phyloP scores from a whole-genome alignment of 2,329 filamentous ascomycete genomes.

The Neopestalotiopsis rosae region DNA sequence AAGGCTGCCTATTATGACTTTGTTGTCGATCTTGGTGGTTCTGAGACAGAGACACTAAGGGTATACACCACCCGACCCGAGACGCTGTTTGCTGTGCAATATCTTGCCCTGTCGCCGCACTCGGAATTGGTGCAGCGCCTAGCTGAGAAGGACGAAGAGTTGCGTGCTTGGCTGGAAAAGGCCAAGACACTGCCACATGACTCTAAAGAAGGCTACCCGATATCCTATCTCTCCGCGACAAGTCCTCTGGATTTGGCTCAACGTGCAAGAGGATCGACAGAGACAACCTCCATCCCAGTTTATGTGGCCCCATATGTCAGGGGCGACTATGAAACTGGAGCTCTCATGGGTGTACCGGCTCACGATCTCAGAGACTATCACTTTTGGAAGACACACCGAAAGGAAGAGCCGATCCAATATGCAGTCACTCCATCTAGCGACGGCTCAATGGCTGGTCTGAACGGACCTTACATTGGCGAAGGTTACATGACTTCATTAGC shows the following conservation, averaged over 20 bases:
- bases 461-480: conserved; percentile 64
- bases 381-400: conserved; percentile 78
- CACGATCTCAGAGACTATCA: conserved; percentile 80
- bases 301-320: conserved; percentile 87
- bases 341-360: conserved; percentile 90
- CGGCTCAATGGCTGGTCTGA: conserved; percentile 48
- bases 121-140: conserved; percentile 72
- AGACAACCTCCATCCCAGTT: conserved; percentile 63
- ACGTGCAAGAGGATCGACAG: neutral
- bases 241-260: conserved; percentile 47
- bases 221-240: conserved; percentile 55
- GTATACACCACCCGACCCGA: conserved; percentile 87
- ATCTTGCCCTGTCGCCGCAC: conserved; percentile 76
- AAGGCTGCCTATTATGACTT: conserved; percentile 76
- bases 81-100: conserved; percentile 87
- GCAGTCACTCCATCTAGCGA: conserved; percentile 63
- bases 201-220: conserved; percentile 70
- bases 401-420: conserved; percentile 62
- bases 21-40: conserved; percentile 54
- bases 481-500: conserved; percentile 73
- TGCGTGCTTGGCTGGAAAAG: conserved; percentile 72
- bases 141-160: conserved; percentile 62
- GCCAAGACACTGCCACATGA: conserved; percentile 60
- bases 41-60: conserved; percentile 58
- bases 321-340: conserved; percentile 83